phyloP scores from a whole-genome alignment of 768 basidiomycete genomes.

The Amanita exitialis region DNA sequence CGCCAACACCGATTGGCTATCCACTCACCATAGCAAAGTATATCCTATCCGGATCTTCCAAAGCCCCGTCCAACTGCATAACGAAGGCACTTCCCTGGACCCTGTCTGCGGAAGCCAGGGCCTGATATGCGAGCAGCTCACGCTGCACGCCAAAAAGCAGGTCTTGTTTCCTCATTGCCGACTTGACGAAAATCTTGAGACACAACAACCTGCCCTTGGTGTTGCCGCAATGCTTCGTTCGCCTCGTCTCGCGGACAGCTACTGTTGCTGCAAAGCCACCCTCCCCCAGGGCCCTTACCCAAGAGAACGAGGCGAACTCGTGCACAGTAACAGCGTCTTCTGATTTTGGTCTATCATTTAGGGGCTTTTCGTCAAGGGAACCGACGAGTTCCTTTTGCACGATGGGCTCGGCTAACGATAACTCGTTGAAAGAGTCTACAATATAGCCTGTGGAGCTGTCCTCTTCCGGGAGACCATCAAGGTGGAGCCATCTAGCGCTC shows the following conservation, averaged over 20 bases:
- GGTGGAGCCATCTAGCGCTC: constrained; percentile 1
- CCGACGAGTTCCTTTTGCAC: neutral
- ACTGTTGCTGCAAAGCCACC: constrained; percentile 1
- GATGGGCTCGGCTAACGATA: neutral
- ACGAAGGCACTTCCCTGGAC: constrained; percentile 21
- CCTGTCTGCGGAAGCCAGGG: constrained; percentile 16
- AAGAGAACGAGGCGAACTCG: constrained; percentile 4
- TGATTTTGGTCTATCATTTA: no score
- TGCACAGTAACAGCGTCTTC: neutral
- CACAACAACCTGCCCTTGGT: constrained; percentile 18
- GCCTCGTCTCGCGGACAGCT: constrained; percentile 3
- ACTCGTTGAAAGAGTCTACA: neutral
- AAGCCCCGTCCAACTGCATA: constrained; percentile 26
- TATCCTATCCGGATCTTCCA: constrained; percentile 19
- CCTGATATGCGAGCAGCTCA: constrained; percentile 26
- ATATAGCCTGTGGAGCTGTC: neutral
- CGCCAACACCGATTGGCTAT: neutral
- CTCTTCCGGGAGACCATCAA: neutral
- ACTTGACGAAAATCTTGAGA: constrained; percentile 24
- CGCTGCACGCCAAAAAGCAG: constrained; percentile 13
- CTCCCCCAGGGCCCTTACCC: constrained; percentile 2
- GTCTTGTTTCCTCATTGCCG: constrained; percentile 6
- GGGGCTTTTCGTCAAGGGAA: neutral
- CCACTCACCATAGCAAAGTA: constrained; percentile 30
- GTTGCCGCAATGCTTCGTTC: neutral